Conservation (phyloP, 176 grass and related monocot genomes). For the Saccharum spontaneum region DNA sequence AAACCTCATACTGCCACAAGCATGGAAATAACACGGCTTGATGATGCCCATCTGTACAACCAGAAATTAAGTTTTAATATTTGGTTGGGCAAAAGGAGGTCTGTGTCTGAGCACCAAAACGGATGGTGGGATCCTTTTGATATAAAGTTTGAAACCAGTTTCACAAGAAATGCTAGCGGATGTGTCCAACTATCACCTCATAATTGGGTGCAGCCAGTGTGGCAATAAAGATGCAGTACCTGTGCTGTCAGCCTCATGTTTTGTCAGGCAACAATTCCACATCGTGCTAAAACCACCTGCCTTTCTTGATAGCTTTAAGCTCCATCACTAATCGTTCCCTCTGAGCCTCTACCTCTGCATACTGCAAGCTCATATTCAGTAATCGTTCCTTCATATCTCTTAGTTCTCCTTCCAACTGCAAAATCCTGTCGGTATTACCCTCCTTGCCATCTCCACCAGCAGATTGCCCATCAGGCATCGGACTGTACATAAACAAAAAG, state of each 20-base stretch:
- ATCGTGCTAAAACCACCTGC: constrained; percentile 70
- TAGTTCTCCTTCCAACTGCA: constrained; percentile 77
- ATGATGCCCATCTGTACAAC: constrained; percentile 23
- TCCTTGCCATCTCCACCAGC: constrained; percentile 17
- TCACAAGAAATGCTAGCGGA: background rate
- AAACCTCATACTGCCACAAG: background rate
- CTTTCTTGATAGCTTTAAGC: constrained; percentile 75
- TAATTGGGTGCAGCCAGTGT: constrained; percentile 3
- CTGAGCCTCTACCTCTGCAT: constrained; percentile 89
- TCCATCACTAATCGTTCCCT: constrained; percentile 85
- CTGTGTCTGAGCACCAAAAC: background rate
- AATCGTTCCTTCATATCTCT: constrained; percentile 87
- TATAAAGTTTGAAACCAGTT: background rate
- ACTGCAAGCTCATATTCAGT: constrained; percentile 86
- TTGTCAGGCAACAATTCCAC: constrained; percentile 23
- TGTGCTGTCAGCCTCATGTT: constrained; percentile 30
- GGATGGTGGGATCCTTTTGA: background rate
- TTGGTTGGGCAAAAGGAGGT: background rate
- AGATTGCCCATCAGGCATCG: constrained; percentile 30
- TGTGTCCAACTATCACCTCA: constrained; percentile 26
- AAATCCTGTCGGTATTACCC: constrained; percentile 33
- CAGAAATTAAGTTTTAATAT: constrained; percentile 1
- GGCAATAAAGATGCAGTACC: constrained; percentile 29
- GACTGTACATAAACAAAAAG: constrained; percentile 32
- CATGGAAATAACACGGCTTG: background rate